Conservation (phyloP, 176 grass and related monocot genomes). For the Hordeum marinum region DNA sequence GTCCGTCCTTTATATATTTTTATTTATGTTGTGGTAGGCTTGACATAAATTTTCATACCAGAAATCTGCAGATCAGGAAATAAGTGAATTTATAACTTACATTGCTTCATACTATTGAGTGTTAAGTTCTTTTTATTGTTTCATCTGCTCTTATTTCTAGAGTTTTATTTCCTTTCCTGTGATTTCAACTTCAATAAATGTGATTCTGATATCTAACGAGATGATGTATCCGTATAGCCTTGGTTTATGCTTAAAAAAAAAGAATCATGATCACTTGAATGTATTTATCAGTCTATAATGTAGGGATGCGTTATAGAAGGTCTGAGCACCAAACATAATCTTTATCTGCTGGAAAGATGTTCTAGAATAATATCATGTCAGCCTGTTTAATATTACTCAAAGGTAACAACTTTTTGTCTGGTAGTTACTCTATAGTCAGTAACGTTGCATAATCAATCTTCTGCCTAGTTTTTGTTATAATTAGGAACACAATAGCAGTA, state of each 20-base stretch:
- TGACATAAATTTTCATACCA: constrained; percentile 7
- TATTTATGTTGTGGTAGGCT: neutral
- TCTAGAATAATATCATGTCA: neutral
- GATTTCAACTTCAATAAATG: neutral
- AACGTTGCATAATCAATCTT: neutral
- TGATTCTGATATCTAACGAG: neutral
- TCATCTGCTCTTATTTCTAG: constrained; percentile 11
- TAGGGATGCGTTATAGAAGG: constrained; percentile 7
- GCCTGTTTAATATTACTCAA: neutral
- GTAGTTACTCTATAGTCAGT: neutral
- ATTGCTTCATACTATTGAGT: neutral
- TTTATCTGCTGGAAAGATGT: constrained; percentile 15
- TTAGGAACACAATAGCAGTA: neutral
- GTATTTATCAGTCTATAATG: neutral
- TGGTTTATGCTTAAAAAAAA: neutral
- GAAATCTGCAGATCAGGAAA: neutral
- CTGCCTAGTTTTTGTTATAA: neutral
- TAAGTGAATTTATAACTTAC: neutral
- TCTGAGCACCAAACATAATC: neutral
- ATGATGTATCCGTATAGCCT: neutral
- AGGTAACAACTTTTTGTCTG: neutral
- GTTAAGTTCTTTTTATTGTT: neutral
- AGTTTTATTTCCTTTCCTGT: constrained; percentile 13
- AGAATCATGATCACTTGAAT: neutral
- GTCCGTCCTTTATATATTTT: neutral